These are phyloP conservation scores for Euphorbia tirucalli DNA, from an alignment of 345 rosid genomes.

Conservation along the genomic window DNA sequence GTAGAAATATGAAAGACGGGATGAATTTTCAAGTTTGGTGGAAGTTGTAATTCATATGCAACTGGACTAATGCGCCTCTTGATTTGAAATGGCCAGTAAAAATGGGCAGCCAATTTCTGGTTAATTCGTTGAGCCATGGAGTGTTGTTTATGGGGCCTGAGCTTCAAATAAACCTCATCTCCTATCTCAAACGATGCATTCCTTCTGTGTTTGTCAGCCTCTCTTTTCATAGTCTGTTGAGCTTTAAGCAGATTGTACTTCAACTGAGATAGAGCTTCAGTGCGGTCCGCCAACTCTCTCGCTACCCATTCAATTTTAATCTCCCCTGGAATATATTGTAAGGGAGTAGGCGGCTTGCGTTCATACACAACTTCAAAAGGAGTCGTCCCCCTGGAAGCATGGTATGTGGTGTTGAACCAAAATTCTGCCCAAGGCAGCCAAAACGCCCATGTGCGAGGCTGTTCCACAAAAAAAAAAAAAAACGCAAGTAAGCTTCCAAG, in stretches of 20 bases:
- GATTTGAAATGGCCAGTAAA: background rate
- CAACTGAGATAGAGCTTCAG: background rate
- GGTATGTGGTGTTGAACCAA: background rate
- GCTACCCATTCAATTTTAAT: background rate
- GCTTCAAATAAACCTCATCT: conserved; percentile 1
- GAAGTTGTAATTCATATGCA: background rate
- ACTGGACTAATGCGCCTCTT: background rate
- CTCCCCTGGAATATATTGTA: background rate
- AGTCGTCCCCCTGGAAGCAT: background rate
- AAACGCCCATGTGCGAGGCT: background rate
- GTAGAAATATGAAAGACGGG: background rate
- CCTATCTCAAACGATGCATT: background rate
- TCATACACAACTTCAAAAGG: background rate
- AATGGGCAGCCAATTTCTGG: background rate
- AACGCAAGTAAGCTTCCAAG: background rate
- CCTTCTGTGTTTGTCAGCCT: background rate
- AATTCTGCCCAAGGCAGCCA: background rate
- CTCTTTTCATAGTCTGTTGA: background rate
- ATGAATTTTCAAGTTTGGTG: background rate
- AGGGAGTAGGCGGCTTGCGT: background rate
- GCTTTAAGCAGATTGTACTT: background rate
- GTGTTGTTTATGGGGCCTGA: background rate
- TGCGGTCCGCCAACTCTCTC: background rate
- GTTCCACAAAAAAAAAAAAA: background rate
- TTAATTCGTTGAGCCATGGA: background rate